These are phyloP conservation scores for Solanum sitiens DNA, from an alignment of 257 asterid genomes.

Conservation along the genomic window DNA sequence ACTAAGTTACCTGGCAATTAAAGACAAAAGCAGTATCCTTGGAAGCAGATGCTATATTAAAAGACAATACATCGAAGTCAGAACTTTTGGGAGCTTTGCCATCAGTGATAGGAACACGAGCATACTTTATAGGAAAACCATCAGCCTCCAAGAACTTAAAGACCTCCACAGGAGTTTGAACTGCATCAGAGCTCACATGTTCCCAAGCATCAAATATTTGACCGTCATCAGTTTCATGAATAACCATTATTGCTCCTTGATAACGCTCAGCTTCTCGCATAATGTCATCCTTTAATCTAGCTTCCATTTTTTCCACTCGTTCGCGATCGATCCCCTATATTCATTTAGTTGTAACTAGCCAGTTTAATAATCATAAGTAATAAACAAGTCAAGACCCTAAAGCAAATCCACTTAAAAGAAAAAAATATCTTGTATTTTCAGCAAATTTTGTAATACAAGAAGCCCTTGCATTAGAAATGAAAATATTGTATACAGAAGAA, in stretches of 20 bases:
- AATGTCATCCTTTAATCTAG: slow-evolving; percentile 91
- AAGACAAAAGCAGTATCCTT: slow-evolving; percentile 88
- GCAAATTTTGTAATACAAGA: background rate
- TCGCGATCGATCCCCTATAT: slow-evolving; percentile 85
- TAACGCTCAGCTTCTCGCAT: slow-evolving; percentile 86
- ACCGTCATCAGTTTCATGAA: slow-evolving; percentile 87
- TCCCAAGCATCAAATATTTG: slow-evolving; percentile 93
- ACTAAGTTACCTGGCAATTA: slow-evolving; percentile 72
- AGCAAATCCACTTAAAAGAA: background rate
- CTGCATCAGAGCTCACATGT: slow-evolving; percentile 55
- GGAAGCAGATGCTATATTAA: slow-evolving; percentile 84
- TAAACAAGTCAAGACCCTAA: background rate
- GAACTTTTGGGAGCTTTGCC: slow-evolving; percentile 99
- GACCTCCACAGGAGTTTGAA: slow-evolving; percentile 93
- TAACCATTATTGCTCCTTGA: slow-evolving; percentile 90
- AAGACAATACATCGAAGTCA: slow-evolving; percentile 70
- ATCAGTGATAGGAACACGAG: slow-evolving; percentile 97
- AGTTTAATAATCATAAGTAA: background rate
- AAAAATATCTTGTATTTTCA: background rate
- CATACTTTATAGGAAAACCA: slow-evolving; percentile 84
- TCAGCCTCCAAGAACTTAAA: slow-evolving; percentile 70
- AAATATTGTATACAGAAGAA: background rate
- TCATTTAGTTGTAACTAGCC: slow-evolving; percentile 2
- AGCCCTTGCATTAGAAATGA: background rate
- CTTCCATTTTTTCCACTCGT: slow-evolving; percentile 95